Base-by-base conservation (phyloP, 2,329 filamentous ascomycete genomes). In the Trichoderma sp. region DNA sequence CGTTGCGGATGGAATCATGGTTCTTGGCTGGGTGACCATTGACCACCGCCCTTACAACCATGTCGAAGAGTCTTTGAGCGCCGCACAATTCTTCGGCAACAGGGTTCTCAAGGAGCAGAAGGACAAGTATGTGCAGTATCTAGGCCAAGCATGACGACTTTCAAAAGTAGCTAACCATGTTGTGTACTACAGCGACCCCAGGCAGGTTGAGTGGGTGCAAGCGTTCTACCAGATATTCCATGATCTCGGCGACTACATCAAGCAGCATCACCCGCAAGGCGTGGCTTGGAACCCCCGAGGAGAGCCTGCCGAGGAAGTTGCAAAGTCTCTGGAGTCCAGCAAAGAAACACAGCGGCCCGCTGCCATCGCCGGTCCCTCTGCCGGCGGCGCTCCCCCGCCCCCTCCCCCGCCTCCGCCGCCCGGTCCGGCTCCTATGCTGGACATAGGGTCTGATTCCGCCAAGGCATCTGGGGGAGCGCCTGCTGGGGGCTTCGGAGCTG, bases 61-160 rank as follows among this genome's bases (percentile, higher is more conserved):
- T 72, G 90, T 98, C 54, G 89, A 89, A 54, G 93, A 97, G 71
- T 89, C 89, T 66, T 83, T 96, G 21, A 88, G 89, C 34, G 90
- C 92, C 58, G 92, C 93, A 47, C 90, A 98, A 76, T 96, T 96
- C 80, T 97, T 92, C 72, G 95, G 95, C 41, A 98, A 99, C 81
- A 88, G 93, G 71, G 91, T 99, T 44, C 81, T 98, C 71, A 96
- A 93, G 79, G 90, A 96, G 72, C 89, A 90, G 77, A 97, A 96
- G 79, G 93, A 87, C 60, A 86, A 84, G 81, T 82, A 71, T 10
- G 60, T 39, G 7, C 43, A 76, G 63, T 45, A 26, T 14, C 21
- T 34, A 15, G n/a, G 14, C 17, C 19, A 44, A 39, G 43, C n/a
- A 10, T 26, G 41, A n/a, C 17, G 41, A 24, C n/a, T n/a, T n/a